Base-by-base conservation (phyloP, 1,284 basidiomycete species). In the Cutaneotrichosporon spelunceum region DNA sequence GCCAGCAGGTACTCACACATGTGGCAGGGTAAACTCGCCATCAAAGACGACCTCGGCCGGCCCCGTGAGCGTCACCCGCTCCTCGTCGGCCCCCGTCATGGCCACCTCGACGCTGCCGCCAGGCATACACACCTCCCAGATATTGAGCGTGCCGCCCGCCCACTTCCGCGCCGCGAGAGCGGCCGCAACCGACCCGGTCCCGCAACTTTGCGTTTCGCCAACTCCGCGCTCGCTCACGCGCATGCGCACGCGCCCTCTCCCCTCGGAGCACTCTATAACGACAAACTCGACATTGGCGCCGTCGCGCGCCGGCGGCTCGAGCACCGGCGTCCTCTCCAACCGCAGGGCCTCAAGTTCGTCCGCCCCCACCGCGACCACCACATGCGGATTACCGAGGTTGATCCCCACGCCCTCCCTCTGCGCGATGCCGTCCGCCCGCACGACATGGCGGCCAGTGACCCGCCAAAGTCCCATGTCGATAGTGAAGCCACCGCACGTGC, bases 261-360 rank as follows among this genome's bases (percentile, higher is more conserved):
- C 39, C 39, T n/a, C 19, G 7, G 5, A 2, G 8, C 19, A 42
- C 45, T 48, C 45, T 4, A 11, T 48, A 11, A 27, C 45, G 23
- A 48, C 45, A 16, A 48, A 48, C 45, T 48, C 45, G 45, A 48
- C 23, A 23, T 48, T 48, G 23, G 45, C 16, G 23, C 45, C 45
- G 6, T 48, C 13, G 4, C 11, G 21, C 10, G 45, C 21, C 11
- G 45, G 23, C 45, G 45, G 45, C 4, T 48, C 45, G 9, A 24
- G 14, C 2, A 16, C 14, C 3, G 45, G 45, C 26, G 21, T 48
- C 4, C 19, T 19, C 11, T 3, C 23, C 7, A 48, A 23, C 23
- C 26, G 1, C 21, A 48, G 23, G 1, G 45, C 23, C 10, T 10
- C 23, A 9, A 48, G 45, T 23, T 48, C 45, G 13, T 48, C 23